Evolutionary conservation across 2,329 filamentous ascomycete genomes (phyloP), one percentile per base, ranked within the genome.

Genomic region (Thielaviopsis ethacetica): DNA sequence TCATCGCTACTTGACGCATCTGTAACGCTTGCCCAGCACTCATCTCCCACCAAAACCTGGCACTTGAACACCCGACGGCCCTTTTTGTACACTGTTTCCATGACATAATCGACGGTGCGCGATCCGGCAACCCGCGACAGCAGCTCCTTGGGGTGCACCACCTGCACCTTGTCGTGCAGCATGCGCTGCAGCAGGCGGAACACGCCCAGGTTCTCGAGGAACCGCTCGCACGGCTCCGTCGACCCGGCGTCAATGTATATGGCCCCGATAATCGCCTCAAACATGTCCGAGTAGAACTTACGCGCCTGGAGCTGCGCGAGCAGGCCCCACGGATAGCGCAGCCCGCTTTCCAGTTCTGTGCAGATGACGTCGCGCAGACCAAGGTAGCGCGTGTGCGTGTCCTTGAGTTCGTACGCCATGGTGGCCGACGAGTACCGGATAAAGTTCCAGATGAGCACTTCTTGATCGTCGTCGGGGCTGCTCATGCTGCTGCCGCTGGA

Each of bases 241-340:
- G 78, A 76, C 0, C 85, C 86, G 0, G 76, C 86, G 68, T 97
- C 93, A 21, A 95, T 74, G 75, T 86, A 96, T 0, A 96, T 76
- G 0, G 90, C 91, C 0, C 88, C 91, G 0, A 97, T 70, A 0
- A 94, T 68, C 34, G 81, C 80, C 71, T 97, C 91, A 10, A 96
- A 75, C 7, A 96, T 71, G 68, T 96, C 91, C 0, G 86, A 91
- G 69, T 86, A 85, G 69, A 88, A 86, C 67, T 96, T 96, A 17
- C 80, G 80, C 0, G 83, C 76, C 15, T 77, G 75, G 0, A 94
- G 73, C 0, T 78, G 75, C 0, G 82, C 75, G 0, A 97, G 78
- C 0, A 82, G 69, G 1, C 79, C 74, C 91, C 91, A 97, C 0
- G 91, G 93, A 66, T 91, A 94, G 17, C 72, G 69, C 0, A 63